phyloP scores from a whole-genome alignment of 2,329 filamentous ascomycete genomes.

The Aureobasidium subglaciale region DNA sequence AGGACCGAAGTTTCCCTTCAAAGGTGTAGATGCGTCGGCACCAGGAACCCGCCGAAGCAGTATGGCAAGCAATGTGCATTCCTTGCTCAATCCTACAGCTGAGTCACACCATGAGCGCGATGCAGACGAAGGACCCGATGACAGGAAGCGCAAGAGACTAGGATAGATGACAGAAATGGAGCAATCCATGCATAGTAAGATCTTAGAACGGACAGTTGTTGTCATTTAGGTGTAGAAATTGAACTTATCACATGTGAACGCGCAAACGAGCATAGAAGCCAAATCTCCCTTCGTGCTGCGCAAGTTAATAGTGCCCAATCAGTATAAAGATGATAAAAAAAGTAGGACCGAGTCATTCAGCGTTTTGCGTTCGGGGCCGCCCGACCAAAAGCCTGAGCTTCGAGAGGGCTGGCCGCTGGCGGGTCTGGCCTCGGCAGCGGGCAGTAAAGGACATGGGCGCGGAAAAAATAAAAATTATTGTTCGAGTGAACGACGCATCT shows the following conservation, averaged over 20 bases:
- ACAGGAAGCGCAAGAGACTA: slow-evolving; percentile 55
- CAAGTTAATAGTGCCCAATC: too few species aligned
- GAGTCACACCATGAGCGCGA: slow-evolving; percentile 52
- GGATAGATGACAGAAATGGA: slow-evolving; percentile 28
- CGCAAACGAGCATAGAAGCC: too few species aligned
- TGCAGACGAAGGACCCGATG: slow-evolving; percentile 55
- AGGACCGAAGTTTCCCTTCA: slow-evolving; percentile 43
- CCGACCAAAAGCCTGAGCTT: background rate
- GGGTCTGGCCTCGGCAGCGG: slow-evolving; percentile 5
- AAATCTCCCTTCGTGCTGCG: too few species aligned
- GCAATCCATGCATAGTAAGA: slow-evolving; percentile 2
- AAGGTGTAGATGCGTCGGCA: slow-evolving; percentile 44
- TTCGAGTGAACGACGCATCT: background rate
- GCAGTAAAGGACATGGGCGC: background rate
- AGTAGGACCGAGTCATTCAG: background rate
- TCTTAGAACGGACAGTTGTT: background rate
- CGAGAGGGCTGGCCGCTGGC: too few species aligned
- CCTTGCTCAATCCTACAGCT: slow-evolving; percentile 60
- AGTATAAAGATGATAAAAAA: background rate
- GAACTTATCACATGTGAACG: background rate
- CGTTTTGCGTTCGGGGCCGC: background rate
- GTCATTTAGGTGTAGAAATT: background rate
- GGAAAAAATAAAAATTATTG: slow-evolving; percentile 14
- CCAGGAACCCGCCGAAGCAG: slow-evolving; percentile 62
- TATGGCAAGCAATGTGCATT: slow-evolving; percentile 65